Conservation (phyloP, 805 yeast genomes). For the Cyberlindnera galapagoensis region DNA sequence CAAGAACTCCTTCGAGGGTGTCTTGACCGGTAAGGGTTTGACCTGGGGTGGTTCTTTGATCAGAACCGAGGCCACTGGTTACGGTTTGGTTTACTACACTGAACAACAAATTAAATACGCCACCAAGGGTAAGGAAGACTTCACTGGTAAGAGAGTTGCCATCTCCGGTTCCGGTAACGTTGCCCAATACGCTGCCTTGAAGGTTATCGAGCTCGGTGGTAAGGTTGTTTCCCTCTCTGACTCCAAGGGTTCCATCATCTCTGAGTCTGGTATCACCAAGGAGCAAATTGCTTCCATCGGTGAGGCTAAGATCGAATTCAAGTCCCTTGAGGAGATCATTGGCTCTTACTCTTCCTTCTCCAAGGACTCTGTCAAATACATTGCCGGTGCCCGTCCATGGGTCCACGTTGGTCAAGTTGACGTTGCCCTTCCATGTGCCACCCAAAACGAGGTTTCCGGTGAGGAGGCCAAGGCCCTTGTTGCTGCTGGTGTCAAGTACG, state of each 20-base stretch:
- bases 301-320: slow-evolving; percentile 74
- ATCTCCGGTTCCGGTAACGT: slow-evolving; percentile 98
- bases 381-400: slow-evolving; percentile 97
- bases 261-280: slow-evolving; percentile 74
- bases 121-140: slow-evolving; percentile 79
- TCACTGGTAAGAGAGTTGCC: slow-evolving; percentile 91
- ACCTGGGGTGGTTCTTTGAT: slow-evolving; percentile 99
- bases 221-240: slow-evolving; percentile 90
- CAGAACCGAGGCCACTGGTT: slow-evolving; percentile 99
- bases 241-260: slow-evolving; percentile 84
- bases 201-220: slow-evolving; percentile 95
- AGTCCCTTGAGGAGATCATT: slow-evolving; percentile 63
- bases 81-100: slow-evolving; percentile 93
- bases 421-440: slow-evolving; percentile 96
- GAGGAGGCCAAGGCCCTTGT: slow-evolving; percentile 94
- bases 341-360: slow-evolving; percentile 53
- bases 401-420: slow-evolving; percentile 83
- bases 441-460: slow-evolving; percentile 96
- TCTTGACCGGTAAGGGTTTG: slow-evolving; percentile 95
- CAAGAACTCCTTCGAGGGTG: slow-evolving; percentile 94
- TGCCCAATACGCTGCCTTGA: slow-evolving; percentile 97
- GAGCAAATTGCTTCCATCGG: slow-evolving; percentile 73
- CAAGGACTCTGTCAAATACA: slow-evolving; percentile 56
- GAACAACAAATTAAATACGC: slow-evolving; percentile 97
- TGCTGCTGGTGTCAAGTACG: slow-evolving; percentile 84